Percentiles rank a stretch among this genome's conserved stretches.
Conservation (phyloP, 441 rosid genomes). For the Bruguiera hainesii region DNA sequence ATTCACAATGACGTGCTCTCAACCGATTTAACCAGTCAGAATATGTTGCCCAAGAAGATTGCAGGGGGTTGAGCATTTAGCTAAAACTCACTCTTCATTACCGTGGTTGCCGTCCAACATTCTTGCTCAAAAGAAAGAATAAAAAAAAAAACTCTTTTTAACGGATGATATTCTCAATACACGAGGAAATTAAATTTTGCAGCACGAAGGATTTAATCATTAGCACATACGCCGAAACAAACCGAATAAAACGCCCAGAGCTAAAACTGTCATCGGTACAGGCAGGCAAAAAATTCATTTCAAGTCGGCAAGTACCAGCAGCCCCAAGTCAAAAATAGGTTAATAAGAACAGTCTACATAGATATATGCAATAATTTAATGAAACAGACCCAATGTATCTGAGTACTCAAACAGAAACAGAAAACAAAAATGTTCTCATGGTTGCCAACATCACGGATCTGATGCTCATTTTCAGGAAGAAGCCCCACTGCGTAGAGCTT, state of each 20-base stretch:
- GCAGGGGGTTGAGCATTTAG: too few species aligned
- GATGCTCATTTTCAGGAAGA: conserved; percentile 20
- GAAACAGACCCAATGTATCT: neutral
- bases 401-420: neutral
- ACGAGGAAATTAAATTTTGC: too few species aligned
- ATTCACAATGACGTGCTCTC: neutral
- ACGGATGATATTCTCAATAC: too few species aligned
- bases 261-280: neutral
- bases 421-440: conserved; percentile 12
- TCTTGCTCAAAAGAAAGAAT: too few species aligned
- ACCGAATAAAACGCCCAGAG: too few species aligned
- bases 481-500: conserved; percentile 27
- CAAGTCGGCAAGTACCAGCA: neutral
- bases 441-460: neutral
- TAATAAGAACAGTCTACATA: neutral
- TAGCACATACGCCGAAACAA: too few species aligned
- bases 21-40: too few species aligned
- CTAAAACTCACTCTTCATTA: too few species aligned
- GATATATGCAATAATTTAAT: neutral
- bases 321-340: neutral
- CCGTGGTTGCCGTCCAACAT: too few species aligned
- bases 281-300: neutral
- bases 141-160: too few species aligned
- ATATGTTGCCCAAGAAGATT: too few species aligned
- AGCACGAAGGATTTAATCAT: too few species aligned